Conservation (phyloP, 805 yeast species). For the Wickerhamiella kazuoi region DNA sequence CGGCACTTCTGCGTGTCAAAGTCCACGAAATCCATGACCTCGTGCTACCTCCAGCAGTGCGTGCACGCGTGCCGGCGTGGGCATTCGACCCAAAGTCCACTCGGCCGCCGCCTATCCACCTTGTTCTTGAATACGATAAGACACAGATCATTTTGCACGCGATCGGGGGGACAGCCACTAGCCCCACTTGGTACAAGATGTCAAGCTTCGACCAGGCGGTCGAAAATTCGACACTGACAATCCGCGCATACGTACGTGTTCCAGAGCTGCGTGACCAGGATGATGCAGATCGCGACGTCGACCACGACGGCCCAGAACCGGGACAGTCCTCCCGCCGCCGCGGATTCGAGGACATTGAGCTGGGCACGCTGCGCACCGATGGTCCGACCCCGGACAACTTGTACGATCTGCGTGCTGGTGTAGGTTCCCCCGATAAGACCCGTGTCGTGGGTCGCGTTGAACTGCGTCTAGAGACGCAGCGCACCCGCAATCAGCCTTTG, state of each 20-base stretch:
- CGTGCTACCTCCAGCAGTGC: slow-evolving; percentile 32
- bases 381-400: not conserved
- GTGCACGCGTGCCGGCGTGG: slow-evolving; percentile 12
- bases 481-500: slow-evolving; percentile 31
- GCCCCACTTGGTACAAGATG: slow-evolving; percentile 74
- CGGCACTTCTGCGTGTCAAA: slow-evolving; percentile 31
- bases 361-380: slow-evolving; percentile 29
- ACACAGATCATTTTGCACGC: slow-evolving; percentile 82
- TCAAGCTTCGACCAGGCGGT: slow-evolving; percentile 73
- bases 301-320: slow-evolving; percentile 1
- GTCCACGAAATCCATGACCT: slow-evolving; percentile 24
- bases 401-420: no score
- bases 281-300: not conserved
- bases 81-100: slow-evolving; percentile 27
- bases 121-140: slow-evolving; percentile 88
- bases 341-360: slow-evolving; percentile 35
- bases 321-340: not conserved
- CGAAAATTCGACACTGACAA: slow-evolving; percentile 43
- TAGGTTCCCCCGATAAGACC: not conserved
- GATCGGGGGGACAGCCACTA: slow-evolving; percentile 56
- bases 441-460: slow-evolving; percentile 9
- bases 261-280: slow-evolving; percentile 24
- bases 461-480: slow-evolving; percentile 14
- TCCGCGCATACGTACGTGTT: slow-evolving; percentile 61
- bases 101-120: slow-evolving; percentile 50